A percentile compares a stretch with the other conserved stretches of the same genome.
Evolutionary conservation across 2,329 filamentous ascomycete genomes (phyloP).

Genomic region (Hymenoscyphus fraxineus): DNA sequence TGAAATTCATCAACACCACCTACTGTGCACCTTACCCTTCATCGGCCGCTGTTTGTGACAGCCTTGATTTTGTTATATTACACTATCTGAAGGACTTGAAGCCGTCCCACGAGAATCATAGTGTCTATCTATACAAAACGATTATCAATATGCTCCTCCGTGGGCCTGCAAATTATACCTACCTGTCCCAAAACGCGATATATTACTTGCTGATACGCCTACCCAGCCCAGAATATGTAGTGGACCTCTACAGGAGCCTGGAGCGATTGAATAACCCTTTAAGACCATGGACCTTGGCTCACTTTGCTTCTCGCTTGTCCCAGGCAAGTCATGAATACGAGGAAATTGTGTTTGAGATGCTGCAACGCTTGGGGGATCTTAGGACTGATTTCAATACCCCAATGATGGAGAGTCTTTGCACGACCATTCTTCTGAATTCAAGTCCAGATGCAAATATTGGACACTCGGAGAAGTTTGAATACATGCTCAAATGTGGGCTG

Average conservation of each 20-base stretch:
- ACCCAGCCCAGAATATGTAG: conserved; percentile 12
- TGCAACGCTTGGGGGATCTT: conserved; percentile 37
- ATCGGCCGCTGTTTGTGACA: conserved; percentile 20
- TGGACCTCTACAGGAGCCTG: conserved; percentile 24
- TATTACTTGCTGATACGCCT: conserved; percentile 22
- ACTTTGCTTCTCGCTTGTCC: conserved; percentile 39
- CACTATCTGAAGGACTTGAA: conserved; percentile 15
- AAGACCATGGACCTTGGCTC: conserved; percentile 25
- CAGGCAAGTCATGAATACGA: conserved; percentile 40
- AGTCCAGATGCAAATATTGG: conserved; percentile 40
- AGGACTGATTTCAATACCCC: conserved; percentile 45
- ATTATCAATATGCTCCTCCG: conserved; percentile 8
- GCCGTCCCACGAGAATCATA: conserved; percentile 1
- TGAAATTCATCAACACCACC: conserved; percentile 27
- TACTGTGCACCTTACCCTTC: conserved; percentile 24
- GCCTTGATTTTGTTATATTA: conserved; percentile 26
- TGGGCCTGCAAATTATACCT: conserved; percentile 16
- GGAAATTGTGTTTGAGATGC: conserved; percentile 41
- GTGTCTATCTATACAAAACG: conserved; percentile 9
- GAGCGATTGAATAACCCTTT: conserved; percentile 20
- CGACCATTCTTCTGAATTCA: conserved; percentile 49
- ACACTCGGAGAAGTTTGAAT: conserved; percentile 49
- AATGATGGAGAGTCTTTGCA: conserved; percentile 52
- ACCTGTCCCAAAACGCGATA: conserved; percentile 24
- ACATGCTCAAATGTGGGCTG: conserved; percentile 57